Evolutionary conservation across 768 basidiomycete species (phyloP), one percentile per base, ranked within the genome.

Genomic region (Leccinum subgranulosum): DNA sequence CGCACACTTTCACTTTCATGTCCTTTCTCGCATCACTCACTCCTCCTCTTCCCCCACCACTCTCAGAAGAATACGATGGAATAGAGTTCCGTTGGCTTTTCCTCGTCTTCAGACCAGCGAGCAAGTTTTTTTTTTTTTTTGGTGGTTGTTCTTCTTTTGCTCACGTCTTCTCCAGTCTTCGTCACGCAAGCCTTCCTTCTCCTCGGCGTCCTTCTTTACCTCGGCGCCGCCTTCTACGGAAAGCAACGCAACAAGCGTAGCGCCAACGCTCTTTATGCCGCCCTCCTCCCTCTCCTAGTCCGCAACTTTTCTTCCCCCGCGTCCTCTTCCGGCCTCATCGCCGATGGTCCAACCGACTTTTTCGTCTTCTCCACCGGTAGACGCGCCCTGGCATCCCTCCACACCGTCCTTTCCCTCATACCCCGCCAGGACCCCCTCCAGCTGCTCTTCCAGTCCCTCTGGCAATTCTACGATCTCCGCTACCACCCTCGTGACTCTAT

Each of bases 341-440:
- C 77, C 41, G 92, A 94, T 64, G 92, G 91, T 19, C 78, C 86
- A 64, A 79, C 85, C 3, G 91, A 93, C 75, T 89, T 85, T 68
- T 90, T 92, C 77, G 80, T 81, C 68, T 97, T 90, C 75, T 92
- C 92, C 43, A 94, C 93, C 3, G 94, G 94, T 54, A 78, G 94
- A 58, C 87, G 89, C 58, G 85, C 84, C 62, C 69, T 94, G 55
- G 75, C 82, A 27, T 89, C 88, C 29, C 78, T 94, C 53, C 94
- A 96, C 77, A 85, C 89, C 51, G 79, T 89, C 64, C 81, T 94
- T 71, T 77, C 84, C 47, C 80, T 95, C 60, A 77, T 83, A 47
- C 93, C 94, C 58, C 85, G 89, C 69, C 94, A 97, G 73, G 94
- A 96, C 74, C 71, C 90, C 34, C 70, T 88, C 59, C 87, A 90